Evolutionary conservation across 305 asterid genomes (phyloP).

Genomic region (Plantago rigida): DNA sequence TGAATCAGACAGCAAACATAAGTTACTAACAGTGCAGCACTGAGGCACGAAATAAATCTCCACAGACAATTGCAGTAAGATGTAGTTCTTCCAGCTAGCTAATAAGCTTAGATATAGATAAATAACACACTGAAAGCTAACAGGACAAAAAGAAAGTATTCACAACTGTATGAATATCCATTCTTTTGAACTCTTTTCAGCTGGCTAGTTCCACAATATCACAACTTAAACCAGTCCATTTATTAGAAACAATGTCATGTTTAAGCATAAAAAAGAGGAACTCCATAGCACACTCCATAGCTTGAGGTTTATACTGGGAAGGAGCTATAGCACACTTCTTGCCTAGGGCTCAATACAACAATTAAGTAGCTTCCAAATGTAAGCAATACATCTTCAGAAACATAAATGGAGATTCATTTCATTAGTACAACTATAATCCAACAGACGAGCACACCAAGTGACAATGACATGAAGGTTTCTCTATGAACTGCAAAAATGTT

Average conservation of each 20-base stretch:
- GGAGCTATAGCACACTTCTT: background rate
- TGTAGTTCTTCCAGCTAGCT: background rate
- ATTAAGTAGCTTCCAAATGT: background rate
- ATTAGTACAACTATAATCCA: too few species aligned
- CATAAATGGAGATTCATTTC: background rate
- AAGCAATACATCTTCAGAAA: background rate
- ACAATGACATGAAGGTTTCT: background rate
- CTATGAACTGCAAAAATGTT: background rate
- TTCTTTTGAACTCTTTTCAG: background rate
- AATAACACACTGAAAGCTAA: background rate
- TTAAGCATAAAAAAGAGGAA: background rate
- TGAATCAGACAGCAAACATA: constrained; percentile 10
- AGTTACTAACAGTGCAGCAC: constrained; percentile 21
- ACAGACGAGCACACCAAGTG: background rate
- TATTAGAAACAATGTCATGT: background rate
- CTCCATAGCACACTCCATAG: background rate
- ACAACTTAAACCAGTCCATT: background rate
- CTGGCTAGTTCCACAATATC: background rate
- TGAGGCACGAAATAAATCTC: constrained; percentile 10
- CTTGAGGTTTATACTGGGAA: background rate
- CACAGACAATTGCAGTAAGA: constrained; percentile 1
- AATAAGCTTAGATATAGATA: background rate
- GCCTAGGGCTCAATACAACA: background rate
- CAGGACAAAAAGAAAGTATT: background rate
- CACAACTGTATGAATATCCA: background rate